A percentile compares a stretch with the other conserved stretches of the same genome.
These are phyloP conservation scores for Thalassia testudinum DNA, from an alignment of 116 monocot species.

Conservation along the genomic window DNA sequence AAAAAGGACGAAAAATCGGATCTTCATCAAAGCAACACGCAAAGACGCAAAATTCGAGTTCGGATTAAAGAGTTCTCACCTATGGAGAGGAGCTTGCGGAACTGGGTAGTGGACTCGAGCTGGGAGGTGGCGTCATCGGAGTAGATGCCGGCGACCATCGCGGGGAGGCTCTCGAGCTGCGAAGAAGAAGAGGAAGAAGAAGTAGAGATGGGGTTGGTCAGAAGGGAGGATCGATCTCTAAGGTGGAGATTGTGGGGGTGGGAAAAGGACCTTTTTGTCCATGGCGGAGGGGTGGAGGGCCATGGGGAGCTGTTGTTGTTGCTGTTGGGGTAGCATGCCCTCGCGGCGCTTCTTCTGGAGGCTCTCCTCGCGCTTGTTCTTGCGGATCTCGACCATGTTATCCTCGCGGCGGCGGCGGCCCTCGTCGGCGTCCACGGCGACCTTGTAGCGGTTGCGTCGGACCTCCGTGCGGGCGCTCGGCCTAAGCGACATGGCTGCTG, in stretches of 20 bases:
- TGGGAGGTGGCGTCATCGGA: constrained; percentile 44
- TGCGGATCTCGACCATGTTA: constrained; percentile 89
- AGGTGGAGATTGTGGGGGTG: not conserved
- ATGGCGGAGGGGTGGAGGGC: constrained; percentile 9
- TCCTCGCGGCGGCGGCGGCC: constrained; percentile 75
- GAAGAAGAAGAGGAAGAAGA: not conserved
- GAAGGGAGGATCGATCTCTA: not conserved
- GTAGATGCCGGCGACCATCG: constrained; percentile 55
- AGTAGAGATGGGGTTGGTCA: not conserved
- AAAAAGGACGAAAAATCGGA: not conserved
- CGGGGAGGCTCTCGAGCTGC: constrained; percentile 70
- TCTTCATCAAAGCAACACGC: too few species aligned
- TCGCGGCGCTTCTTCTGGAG: constrained; percentile 80
- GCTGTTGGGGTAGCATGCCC: constrained; percentile 35
- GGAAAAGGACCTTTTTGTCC: constrained; percentile 42
- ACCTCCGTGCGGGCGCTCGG: constrained; percentile 72
- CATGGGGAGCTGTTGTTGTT: constrained; percentile 9
- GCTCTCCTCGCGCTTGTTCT: constrained; percentile 68
- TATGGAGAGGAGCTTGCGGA: constrained; percentile 70
- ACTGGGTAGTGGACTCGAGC: constrained; percentile 73
- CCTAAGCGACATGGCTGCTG: constrained; percentile 62
- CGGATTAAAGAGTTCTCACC: constrained; percentile 23
- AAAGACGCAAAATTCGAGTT: too few species aligned
- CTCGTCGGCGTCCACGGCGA: constrained; percentile 76
- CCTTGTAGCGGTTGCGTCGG: constrained; percentile 83